phyloP scores from a whole-genome alignment of 768 basidiomycete genomes.

The Rhizopogon vesiculosus region DNA sequence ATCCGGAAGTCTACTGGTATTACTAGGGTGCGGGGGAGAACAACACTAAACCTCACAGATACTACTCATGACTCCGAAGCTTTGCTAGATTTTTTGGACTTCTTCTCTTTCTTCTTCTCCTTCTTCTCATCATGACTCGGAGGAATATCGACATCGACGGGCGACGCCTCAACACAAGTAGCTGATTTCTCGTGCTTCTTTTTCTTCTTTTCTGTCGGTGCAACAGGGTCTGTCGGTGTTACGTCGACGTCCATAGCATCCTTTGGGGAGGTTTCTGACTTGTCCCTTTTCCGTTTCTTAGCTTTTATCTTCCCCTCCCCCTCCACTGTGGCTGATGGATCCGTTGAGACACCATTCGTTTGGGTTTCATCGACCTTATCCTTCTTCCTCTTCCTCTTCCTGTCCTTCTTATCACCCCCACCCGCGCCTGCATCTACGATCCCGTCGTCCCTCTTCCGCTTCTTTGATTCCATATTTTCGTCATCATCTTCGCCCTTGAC shows the following conservation, averaged over 20 bases:
- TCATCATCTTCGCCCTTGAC: slow-evolving; percentile 4
- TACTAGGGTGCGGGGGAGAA: too few species aligned
- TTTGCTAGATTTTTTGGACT: slow-evolving; percentile 9
- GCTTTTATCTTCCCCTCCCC: slow-evolving; percentile 19
- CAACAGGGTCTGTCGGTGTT: slow-evolving; percentile 12
- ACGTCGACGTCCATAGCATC: slow-evolving; percentile 11
- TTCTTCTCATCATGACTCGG: slow-evolving; percentile 6
- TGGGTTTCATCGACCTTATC: slow-evolving; percentile 23
- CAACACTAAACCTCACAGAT: background rate
- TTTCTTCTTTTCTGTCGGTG: slow-evolving; percentile 15
- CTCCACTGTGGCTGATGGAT: background rate
- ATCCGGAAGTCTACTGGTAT: too few species aligned
- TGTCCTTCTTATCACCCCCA: slow-evolving; percentile 3
- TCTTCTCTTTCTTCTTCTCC: slow-evolving; percentile 16
- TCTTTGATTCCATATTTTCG: slow-evolving; percentile 22
- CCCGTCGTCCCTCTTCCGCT: slow-evolving; percentile 25
- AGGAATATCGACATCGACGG: slow-evolving; percentile 6
- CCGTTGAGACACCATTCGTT: slow-evolving; percentile 1
- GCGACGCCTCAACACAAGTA: slow-evolving; percentile 12
- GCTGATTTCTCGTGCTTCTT: slow-evolving; percentile 7
- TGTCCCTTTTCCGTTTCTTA: slow-evolving; percentile 17
- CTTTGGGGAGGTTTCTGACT: slow-evolving; percentile 12
- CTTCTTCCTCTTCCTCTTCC: slow-evolving; percentile 24
- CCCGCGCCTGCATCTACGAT: slow-evolving; percentile 8
- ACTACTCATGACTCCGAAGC: slow-evolving; percentile 1